A percentile compares a stretch with the other conserved stretches of the same genome.
phyloP scores from a whole-genome alignment of 2,329 filamentous ascomycete genomes.

The Anthostomella pinea region DNA sequence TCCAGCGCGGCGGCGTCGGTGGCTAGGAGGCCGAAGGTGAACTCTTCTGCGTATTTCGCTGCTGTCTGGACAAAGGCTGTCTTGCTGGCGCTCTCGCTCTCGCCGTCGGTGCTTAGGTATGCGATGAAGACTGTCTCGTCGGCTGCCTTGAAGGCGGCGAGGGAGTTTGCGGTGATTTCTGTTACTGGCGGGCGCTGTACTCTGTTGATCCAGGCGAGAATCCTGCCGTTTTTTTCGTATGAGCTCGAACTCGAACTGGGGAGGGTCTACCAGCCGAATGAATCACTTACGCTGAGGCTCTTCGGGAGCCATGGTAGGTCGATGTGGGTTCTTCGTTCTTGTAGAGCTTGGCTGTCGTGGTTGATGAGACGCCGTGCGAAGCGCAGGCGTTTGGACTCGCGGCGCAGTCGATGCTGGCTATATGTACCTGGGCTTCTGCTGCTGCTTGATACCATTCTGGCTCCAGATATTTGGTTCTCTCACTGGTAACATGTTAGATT shows the following conservation, averaged over 20 bases:
- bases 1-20: slow-evolving; percentile 13
- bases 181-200: slow-evolving; percentile 26
- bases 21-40: slow-evolving; percentile 33
- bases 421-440: slow-evolving; percentile 8
- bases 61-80: slow-evolving; percentile 27
- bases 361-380: slow-evolving; percentile 9
- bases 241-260: background rate
- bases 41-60: slow-evolving; percentile 30
- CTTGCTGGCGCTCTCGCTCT: slow-evolving; percentile 10
- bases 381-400: slow-evolving; percentile 9
- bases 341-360: slow-evolving; percentile 16
- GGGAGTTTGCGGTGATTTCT: slow-evolving; percentile 15
- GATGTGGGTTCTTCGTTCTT: slow-evolving; percentile 9
- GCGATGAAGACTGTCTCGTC: slow-evolving; percentile 35
- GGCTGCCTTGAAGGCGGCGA: slow-evolving; percentile 25
- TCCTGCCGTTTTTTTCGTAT: slow-evolving; percentile 10
- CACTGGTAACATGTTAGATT: too few species aligned
- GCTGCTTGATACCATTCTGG: slow-evolving; percentile 17
- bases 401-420: slow-evolving; percentile 23
- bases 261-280: background rate
- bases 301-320: slow-evolving; percentile 21
- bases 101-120: slow-evolving; percentile 22
- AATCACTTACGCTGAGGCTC: slow-evolving; percentile 21
- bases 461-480: slow-evolving; percentile 18
- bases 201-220: slow-evolving; percentile 25